Base-by-base conservation (phyloP, 2,329 filamentous ascomycete species). In the Neospermospora avenae region DNA sequence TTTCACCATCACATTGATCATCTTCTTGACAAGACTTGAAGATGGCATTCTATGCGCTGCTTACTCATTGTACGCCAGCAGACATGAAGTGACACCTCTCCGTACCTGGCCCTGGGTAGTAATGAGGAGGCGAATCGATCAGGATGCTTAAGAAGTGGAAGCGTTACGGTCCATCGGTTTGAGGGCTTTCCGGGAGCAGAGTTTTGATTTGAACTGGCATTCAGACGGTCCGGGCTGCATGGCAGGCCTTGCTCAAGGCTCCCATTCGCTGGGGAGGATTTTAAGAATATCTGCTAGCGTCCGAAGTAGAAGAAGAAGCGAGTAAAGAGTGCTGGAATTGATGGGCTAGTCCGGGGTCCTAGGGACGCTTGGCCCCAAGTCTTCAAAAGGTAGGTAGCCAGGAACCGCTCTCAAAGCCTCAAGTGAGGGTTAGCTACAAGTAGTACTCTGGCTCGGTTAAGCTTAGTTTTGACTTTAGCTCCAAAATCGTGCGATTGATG, bases 41-140 rank as follows among this genome's bases (percentile, higher is more conserved):
- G 11, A 31, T 31, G 6, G 28, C 2, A 5, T 31, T 31, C 24
- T 58, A 58, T 58, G 59, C 49, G 59, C 59, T 58, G 56, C 49
- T 39, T 48, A 37, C 45, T 22, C 44, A 22, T 22, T 52, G 49
- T 37, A 31, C 39, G 31, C 35, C 51, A 54, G 20, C 51, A 54
- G 20, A 54, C 37, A 14, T 54, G 28, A 22, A 13, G 11, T 37
- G 35, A n/a, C n/a, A n/a, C n/a, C n/a, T n/a, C n/a, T n/a, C n/a
- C n/a, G n/a, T n/a, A n/a, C n/a, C n/a, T n/a, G n/a, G n/a, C n/a
- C n/a, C n/a, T n/a, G n/a, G n/a, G n/a, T n/a, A n/a, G n/a, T n/a
- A n/a, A n/a, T n/a, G n/a, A n/a, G n/a, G n/a, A n/a, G 14, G 37
- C 13, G 20, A n/a, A 34, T 4, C 49, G 34, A 52, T 39, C 49